Conservation (phyloP, 257 asterid species). For the Coffea eugenioides region DNA sequence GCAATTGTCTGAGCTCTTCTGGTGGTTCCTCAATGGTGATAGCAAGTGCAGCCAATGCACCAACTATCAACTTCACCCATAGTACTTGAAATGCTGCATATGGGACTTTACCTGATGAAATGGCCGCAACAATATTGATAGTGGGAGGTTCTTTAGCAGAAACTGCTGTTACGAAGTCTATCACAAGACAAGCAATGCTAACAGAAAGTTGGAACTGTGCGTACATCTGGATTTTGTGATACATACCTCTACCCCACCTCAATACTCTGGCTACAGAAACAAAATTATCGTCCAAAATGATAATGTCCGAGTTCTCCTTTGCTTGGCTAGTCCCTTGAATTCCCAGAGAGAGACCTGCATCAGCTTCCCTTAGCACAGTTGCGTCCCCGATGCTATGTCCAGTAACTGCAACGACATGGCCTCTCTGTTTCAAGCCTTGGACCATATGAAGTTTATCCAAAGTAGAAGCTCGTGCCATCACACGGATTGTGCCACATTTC, state of each 20-base stretch:
- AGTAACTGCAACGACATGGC: slow-evolving; percentile 74
- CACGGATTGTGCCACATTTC: slow-evolving; percentile 41
- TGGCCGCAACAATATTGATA: slow-evolving; percentile 63
- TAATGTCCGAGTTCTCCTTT: slow-evolving; percentile 66
- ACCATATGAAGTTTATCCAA: slow-evolving; percentile 55
- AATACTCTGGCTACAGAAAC: slow-evolving; percentile 49
- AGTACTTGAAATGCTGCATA: slow-evolving; percentile 60
- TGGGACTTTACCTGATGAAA: slow-evolving; percentile 76
- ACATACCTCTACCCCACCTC: slow-evolving; percentile 68
- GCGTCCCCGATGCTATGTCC: slow-evolving; percentile 66
- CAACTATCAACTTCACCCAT: slow-evolving; percentile 80
- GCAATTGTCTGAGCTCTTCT: slow-evolving; percentile 40
- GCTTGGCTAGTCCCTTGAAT: slow-evolving; percentile 61
- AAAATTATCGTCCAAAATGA: slow-evolving; percentile 64
- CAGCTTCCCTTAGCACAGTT: slow-evolving; percentile 58
- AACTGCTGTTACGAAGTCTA: slow-evolving; percentile 30
- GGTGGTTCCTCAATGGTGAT: slow-evolving; percentile 54
- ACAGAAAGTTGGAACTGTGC: slow-evolving; percentile 81
- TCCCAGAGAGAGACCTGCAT: slow-evolving; percentile 66
- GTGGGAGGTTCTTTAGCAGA: slow-evolving; percentile 26
- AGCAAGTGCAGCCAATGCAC: slow-evolving; percentile 68
- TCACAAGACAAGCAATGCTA: slow-evolving; percentile 53
- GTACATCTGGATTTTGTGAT: slow-evolving; percentile 64
- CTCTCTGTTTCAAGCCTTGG: slow-evolving; percentile 43
- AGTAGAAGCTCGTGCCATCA: slow-evolving; percentile 67